Base-by-base conservation (phyloP, 179 eudicot genomes). In the Vitellaria paradoxa region DNA sequence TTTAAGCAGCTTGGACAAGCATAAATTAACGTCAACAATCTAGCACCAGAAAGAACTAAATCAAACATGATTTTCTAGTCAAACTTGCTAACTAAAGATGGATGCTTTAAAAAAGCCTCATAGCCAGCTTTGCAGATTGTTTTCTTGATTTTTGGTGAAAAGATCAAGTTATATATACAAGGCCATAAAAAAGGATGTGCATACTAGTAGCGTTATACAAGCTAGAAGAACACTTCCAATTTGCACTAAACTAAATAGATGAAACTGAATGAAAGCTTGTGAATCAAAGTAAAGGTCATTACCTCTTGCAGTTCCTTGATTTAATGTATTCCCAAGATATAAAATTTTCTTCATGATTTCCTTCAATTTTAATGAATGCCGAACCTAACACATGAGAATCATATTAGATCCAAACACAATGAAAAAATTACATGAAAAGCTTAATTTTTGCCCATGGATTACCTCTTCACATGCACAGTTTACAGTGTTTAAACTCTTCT, bases 251-350 rank as follows among this genome's bases (percentile, higher is more conserved):
- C 15, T 52, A 52, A 50, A 7, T 15, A 11, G 15, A 9, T 14
- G 10, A 42, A 42, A 42, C 45, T 42, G 45, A 42, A 42, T 42
- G 45, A 42, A 42, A 42, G 45, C 45, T 1, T 42, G 3, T 42
- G 56, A 9, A 52, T 9, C 56, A 9, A 52, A 14, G 56, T 42
- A 61, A 76, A 75, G 72, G 45, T 68, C 63, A 82, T 77, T 84
- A 96, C 99, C 99, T 85, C 98, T 87, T 55, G 99, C 99, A 82
- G 98, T 93, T 87, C 99, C 98, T 77, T 92, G 91, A 82, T 96
- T 93, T 80, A 96, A 82, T 70, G 92, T 79, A 79, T 96, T 96
- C 60, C 99, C 99, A 57, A 96, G 86, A 84, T 77, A 70, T 11
- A 26, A 26, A 46, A 20, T 14, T 68, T 46, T 13, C 61, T 70